Percentiles rank a stretch among this genome's conserved stretches.
These are phyloP conservation scores for Salix suchowensis DNA, from an alignment of 345 rosid genomes.

Conservation along the genomic window DNA sequence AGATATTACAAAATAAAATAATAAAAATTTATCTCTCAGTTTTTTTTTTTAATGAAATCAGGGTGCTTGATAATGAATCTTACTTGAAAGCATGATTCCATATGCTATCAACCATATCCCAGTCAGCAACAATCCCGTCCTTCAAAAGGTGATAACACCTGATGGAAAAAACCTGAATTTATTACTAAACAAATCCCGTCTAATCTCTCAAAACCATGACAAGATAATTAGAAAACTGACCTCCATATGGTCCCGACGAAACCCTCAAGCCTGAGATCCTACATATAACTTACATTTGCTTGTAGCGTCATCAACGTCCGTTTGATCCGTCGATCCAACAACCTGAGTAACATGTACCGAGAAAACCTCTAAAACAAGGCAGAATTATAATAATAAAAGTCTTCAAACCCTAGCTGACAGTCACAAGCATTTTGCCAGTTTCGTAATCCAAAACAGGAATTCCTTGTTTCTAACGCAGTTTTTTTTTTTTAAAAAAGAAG, in stretches of 20 bases:
- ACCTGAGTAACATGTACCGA: conserved; percentile 39
- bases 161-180: conserved; percentile 12
- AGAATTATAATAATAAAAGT: not conserved
- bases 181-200: not conserved
- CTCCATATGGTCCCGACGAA: conserved; percentile 95
- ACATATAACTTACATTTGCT: conserved; percentile 68
- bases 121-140: conserved; percentile 88
- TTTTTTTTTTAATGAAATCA: not conserved
- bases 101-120: conserved; percentile 91
- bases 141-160: conserved; percentile 82
- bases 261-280: conserved; percentile 84
- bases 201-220: not conserved
- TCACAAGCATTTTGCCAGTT: not conserved
- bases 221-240: conserved; percentile 30
- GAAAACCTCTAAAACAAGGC: not conserved
- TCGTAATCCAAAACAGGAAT: not conserved
- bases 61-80: conserved; percentile 5
- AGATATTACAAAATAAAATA: not conserved
- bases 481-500: not conserved
- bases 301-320: conserved; percentile 69
- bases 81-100: conserved; percentile 98
- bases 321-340: conserved; percentile 85
- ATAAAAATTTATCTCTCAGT: not conserved
- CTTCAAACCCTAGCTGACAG: not conserved
- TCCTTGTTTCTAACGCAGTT: not conserved